These are phyloP conservation scores for Chenopodium quinoa DNA, from an alignment of 148 eudicot genomes.

Conservation along the genomic window DNA sequence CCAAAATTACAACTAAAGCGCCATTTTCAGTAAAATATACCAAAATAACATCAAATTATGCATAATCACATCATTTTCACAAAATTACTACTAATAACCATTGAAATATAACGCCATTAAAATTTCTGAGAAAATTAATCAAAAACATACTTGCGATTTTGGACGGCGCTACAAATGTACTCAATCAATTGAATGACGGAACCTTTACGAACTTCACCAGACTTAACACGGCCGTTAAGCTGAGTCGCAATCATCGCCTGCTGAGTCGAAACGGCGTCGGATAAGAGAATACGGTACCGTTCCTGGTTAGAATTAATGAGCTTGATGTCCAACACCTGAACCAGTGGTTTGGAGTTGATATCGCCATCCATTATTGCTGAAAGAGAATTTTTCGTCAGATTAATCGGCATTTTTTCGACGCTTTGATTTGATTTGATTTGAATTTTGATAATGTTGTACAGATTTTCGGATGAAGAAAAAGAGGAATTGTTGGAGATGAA, in stretches of 20 bases:
- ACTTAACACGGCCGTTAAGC: slow-evolving; percentile 76
- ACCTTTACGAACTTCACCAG: slow-evolving; percentile 53
- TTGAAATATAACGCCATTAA: background rate
- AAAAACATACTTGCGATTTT: slow-evolving; percentile 64
- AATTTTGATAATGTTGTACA: no score
- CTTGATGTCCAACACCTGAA: slow-evolving; percentile 72
- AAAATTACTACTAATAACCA: background rate
- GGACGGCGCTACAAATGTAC: slow-evolving; percentile 69
- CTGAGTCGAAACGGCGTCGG: slow-evolving; percentile 59
- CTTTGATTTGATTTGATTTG: background rate
- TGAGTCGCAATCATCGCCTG: slow-evolving; percentile 89
- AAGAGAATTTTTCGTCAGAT: slow-evolving; percentile 64
- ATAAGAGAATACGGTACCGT: slow-evolving; percentile 64
- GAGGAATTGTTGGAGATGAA: no score
- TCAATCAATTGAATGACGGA: slow-evolving; percentile 90
- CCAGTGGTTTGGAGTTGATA: slow-evolving; percentile 72
- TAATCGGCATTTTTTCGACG: slow-evolving; percentile 56
- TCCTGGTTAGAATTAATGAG: slow-evolving; percentile 48
- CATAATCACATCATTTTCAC: background rate
- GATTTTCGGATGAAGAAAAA: no score
- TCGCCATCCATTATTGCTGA: slow-evolving; percentile 70
- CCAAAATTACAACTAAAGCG: background rate
- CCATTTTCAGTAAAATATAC: background rate
- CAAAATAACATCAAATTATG: background rate
- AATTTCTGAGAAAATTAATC: background rate